Base-by-base conservation (phyloP, 2,329 filamentous ascomycete species). In the Macrophomina pseudophaseolina region DNA sequence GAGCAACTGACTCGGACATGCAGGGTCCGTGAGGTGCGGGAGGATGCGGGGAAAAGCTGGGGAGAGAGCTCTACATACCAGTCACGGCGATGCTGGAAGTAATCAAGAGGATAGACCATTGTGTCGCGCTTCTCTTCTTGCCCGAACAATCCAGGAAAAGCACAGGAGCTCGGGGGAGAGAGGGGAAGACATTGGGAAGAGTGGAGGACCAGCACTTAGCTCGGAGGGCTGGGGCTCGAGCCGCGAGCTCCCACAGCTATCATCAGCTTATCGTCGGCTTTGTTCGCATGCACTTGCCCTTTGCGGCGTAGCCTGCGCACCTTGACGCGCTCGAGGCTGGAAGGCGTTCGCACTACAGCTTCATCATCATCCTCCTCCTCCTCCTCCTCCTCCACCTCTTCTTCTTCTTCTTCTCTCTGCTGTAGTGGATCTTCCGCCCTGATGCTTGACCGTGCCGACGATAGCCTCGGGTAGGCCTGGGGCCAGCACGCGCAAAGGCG, bases 51-150 rank as follows among this genome's bases (percentile, higher is more conserved):
- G 65, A 62, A 60, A n/a, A 53, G 54, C 54, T 59, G 35, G 18
- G 40, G 66, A 66, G 66, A 66, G 66, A 56, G 64, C 11, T 44
- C 56, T 60, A 73, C 85, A 76, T 81, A 93, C 91, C 91, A 91
- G 77, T 90, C 89, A 68, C 85, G 85, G 71, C 85, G 85, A 77
- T 93, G 91, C 73, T 90, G 86, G 71, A 92, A 83, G 74, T 92
- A 93, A 70, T 88, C 63, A 60, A 67, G 63, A 7, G 54, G 66
- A 23, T 67, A 67, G 32, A 67, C 51, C 58, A 67, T 64, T 16
- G 9, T 67, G n/a, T 18, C 32, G 42, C 14, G 44, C 18, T 40
- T 44, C 33, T 33, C 40, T 23, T 23, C 23, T 49, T 12, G 44
- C 32, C 30, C 16, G 23, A 18, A 3, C 28, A 9, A 44, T 30